Evolutionary conservation across 2,329 filamentous ascomycete genomes (phyloP).

Genomic region (Teratosphaeria nubilosa): DNA sequence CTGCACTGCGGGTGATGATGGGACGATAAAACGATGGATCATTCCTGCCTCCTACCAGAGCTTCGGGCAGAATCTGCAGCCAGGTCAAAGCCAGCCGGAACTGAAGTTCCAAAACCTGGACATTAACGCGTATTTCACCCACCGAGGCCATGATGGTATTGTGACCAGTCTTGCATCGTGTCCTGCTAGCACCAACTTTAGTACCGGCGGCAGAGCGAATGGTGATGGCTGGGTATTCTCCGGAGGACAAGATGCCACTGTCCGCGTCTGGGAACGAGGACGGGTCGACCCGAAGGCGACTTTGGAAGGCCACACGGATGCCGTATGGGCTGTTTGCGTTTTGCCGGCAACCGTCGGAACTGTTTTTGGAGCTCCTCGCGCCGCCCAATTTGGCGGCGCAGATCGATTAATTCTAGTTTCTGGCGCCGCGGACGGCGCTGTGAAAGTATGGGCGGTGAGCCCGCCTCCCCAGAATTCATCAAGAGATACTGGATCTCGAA

Average conservation of each 20-base stretch:
- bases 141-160: conserved; percentile 83
- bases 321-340: conserved; percentile 91
- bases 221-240: conserved; percentile 99
- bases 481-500: conserved; percentile 48
- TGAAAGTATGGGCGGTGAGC: conserved; percentile 91
- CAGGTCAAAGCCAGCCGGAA: background rate
- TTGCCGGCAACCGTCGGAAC: conserved; percentile 72
- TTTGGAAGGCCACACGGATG: conserved; percentile 86
- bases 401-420: conserved; percentile 87
- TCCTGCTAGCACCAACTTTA: conserved; percentile 78
- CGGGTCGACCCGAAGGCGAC: conserved; percentile 92
- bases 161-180: conserved; percentile 82
- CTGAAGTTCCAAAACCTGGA: conserved; percentile 55
- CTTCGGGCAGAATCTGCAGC: conserved; percentile 34
- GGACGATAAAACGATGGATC: conserved; percentile 92
- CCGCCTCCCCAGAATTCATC: conserved; percentile 70
- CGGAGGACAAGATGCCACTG: conserved; percentile 84
- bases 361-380: conserved; percentile 61
- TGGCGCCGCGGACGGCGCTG: conserved; percentile 79
- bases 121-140: conserved; percentile 87
- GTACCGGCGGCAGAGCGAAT: conserved; percentile 73
- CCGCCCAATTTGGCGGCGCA: conserved; percentile 53
- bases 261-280: conserved; percentile 91
- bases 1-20: conserved; percentile 90
- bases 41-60: conserved; percentile 64